Conservation (phyloP, 1,284 basidiomycete genomes). For the Kwoniella shivajii region DNA sequence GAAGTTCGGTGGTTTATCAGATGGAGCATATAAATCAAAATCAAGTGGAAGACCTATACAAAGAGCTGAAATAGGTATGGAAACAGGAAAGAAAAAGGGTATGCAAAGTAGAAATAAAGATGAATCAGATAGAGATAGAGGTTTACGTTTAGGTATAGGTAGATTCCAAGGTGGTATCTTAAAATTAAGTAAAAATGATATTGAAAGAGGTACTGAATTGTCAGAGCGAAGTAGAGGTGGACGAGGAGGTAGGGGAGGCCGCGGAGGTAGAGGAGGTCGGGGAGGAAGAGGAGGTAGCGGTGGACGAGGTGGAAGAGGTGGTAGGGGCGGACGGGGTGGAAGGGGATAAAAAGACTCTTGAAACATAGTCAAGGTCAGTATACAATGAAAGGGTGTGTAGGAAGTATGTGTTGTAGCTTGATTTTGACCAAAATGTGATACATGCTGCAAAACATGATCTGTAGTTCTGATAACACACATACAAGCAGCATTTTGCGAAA, state of each 20-base stretch:
- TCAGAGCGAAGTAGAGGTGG: constrained; percentile 10
- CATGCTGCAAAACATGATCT: too few species aligned
- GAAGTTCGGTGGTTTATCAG: constrained; percentile 45
- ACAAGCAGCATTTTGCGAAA: too few species aligned
- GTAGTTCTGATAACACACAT: too few species aligned
- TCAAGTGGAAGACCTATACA: constrained; percentile 17
- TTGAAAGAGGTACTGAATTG: constrained; percentile 33
- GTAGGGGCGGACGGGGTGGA: constrained; percentile 12
- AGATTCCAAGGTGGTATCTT: constrained; percentile 49
- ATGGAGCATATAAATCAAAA: constrained; percentile 26
- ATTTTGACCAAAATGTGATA: too few species aligned
- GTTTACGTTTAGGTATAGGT: constrained; percentile 53
- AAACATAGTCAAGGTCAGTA: too few species aligned
- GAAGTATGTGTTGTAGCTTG: too few species aligned
- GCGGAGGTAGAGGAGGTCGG: constrained; percentile 17
- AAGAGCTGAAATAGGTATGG: constrained; percentile 29
- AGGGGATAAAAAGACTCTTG: too few species aligned
- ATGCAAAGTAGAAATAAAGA: constrained; percentile 42
- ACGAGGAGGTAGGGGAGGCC: too few species aligned
- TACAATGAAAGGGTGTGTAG: too few species aligned
- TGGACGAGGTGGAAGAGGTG: constrained; percentile 17
- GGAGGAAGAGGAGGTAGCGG: constrained; percentile 23
- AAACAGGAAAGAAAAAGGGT: constrained; percentile 48
- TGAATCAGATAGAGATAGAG: constrained; percentile 37
- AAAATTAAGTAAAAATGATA: constrained; percentile 46